phyloP scores from a whole-genome alignment of 1,284 basidiomycete species.

The Puccinia horiana region DNA sequence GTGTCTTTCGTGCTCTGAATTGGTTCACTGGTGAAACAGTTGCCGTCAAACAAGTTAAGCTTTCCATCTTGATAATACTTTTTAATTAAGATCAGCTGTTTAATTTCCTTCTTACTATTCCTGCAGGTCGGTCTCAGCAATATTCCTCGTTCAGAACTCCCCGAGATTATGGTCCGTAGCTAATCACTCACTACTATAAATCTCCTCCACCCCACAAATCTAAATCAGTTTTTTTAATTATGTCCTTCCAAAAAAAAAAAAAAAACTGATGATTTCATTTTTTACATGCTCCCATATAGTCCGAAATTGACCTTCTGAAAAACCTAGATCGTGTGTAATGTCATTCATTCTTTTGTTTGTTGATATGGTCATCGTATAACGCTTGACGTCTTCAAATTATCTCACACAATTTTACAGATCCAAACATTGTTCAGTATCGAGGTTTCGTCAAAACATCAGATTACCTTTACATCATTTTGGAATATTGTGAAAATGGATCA shows the following conservation, averaged over 20 bases:
- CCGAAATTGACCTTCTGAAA: constrained; percentile 95
- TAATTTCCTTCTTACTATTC: constrained; percentile 52
- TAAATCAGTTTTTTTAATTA: not conserved
- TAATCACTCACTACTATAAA: not conserved
- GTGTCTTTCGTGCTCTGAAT: constrained; percentile 71
- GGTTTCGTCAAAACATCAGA: constrained; percentile 93
- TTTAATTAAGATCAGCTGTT: not conserved
- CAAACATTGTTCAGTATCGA: constrained; percentile 98
- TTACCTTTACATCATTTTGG: constrained; percentile 91
- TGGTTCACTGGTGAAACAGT: constrained; percentile 95
- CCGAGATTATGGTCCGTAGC: constrained; percentile 86
- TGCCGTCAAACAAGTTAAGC: constrained; percentile 84
- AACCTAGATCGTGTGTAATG: constrained; percentile 76
- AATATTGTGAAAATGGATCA: constrained; percentile 95
- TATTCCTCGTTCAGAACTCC: constrained; percentile 86
- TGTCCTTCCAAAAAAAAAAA: no score
- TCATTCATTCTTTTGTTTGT: not conserved
- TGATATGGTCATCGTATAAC: not conserved
- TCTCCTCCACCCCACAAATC: not conserved
- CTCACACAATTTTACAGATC: constrained; percentile 58
- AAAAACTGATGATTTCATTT: constrained; percentile 16
- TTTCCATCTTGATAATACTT: constrained; percentile 14
- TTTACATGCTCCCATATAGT: constrained; percentile 64
- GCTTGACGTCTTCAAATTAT: not conserved
- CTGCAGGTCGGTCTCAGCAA: constrained; percentile 70